Base-by-base conservation (phyloP, 192 early-diverging fungal species). In the Coemansia sp. region DNA sequence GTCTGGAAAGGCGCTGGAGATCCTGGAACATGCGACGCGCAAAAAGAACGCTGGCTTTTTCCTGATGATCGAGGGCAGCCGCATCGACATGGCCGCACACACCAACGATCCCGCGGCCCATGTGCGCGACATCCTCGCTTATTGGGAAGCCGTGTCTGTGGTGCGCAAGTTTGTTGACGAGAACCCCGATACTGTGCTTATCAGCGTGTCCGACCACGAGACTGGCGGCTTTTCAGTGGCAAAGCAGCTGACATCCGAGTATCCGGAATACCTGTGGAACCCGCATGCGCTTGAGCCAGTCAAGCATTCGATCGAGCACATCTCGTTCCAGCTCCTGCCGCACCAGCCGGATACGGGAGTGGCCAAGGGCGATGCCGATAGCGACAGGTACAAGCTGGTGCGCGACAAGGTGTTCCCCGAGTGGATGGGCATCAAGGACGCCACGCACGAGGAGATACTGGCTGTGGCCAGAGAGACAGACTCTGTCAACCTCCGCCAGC, bases 21-120 rank as follows among this genome's bases (percentile, higher is more conserved):
- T 96, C 9, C 83, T 99, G n/a, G 74, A 79, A 20, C 34, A 79
- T 0, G 82, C 87, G 3, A 81, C 82, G 0, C 68, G 69, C 48
- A 67, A 80, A 60, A 71, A 75, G 23, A 83, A 86, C 53, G 66
- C 81, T 0, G 95, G 97, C 5, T 99, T 97, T 79, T 95, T 97
- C 72, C 78, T 99, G 71, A 93, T 99, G 92, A 90, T 99, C 65
- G 97, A 99, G 83, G 93, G 97, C 35, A 92, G 90, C 62, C 81
- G 94, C 48, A 99, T 99, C 64, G 93, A 99, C 71, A 96, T 97
- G 95, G 97, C 93, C 1, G 97, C 91, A 6, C 97, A 99, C 70
- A 74, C 79, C 63, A 98, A 98, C 74, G 97, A 99, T 73, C 88
- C 95, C 10, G 93, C 92, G 8, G 82, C 93, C 0, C 97, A 99